A percentile compares a stretch with the other conserved stretches of the same genome.
phyloP scores from a whole-genome alignment of 352 stramenopile species.

The Phytophthora pini region DNA sequence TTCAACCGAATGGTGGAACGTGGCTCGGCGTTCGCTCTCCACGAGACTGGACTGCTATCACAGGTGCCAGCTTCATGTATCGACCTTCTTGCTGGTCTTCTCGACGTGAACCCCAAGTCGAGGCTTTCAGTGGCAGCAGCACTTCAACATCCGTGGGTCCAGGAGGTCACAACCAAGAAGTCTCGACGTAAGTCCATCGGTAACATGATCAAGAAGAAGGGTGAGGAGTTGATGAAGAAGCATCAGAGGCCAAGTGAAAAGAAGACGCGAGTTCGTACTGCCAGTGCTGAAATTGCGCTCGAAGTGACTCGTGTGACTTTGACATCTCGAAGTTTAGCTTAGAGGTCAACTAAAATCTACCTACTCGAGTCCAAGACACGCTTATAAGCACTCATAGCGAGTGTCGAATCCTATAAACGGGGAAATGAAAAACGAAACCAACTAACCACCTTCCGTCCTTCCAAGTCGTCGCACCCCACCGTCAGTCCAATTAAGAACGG shows the following conservation, averaged over 20 bases:
- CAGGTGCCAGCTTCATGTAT: conserved; percentile 37
- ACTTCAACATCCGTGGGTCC: conserved; percentile 64
- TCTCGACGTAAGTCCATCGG: conserved; percentile 36
- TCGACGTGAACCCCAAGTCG: conserved; percentile 51
- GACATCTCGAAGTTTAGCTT: conserved; percentile 29
- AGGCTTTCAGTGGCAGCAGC: conserved; percentile 60
- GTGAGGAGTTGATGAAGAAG: conserved; percentile 40
- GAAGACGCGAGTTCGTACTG: conserved; percentile 30
- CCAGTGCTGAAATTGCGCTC: conserved; percentile 65
- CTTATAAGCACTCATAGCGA: conserved; percentile 24
- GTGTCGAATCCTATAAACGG: conserved; percentile 14
- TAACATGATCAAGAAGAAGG: conserved; percentile 36
- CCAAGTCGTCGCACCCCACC: conserved; percentile 23
- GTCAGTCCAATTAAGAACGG: conserved; percentile 17
- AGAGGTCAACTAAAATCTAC: conserved; percentile 3
- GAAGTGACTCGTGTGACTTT: conserved; percentile 65
- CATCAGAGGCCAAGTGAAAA: conserved; percentile 25
- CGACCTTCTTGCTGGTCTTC: conserved; percentile 56
- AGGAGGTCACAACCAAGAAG: conserved; percentile 14
- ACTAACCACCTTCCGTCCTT: conserved; percentile 9
- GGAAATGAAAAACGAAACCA: conserved; percentile 24
- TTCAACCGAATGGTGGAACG: conserved; percentile 46
- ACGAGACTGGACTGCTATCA: conserved; percentile 32
- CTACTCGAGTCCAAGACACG: conserved; percentile 15
- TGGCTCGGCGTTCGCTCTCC: conserved; percentile 37